A percentile compares a stretch with the other conserved stretches of the same genome.
Conservation (phyloP, 352 stramenopile species). For the Pythium monospermum region DNA sequence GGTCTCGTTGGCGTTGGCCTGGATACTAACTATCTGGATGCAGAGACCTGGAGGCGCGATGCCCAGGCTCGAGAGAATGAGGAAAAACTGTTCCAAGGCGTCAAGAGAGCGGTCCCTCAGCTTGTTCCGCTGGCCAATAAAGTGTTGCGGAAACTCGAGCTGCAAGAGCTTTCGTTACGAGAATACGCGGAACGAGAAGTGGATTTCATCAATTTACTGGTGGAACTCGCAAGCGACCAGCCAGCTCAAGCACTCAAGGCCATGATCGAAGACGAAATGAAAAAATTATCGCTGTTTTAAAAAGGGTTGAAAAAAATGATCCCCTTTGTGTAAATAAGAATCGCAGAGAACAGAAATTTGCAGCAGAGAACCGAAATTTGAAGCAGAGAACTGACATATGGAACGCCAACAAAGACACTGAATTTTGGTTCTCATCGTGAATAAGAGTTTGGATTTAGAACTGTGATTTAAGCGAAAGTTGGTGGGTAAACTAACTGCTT, state of each 20-base stretch:
- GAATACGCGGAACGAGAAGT: conserved; percentile 73
- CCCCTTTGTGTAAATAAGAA: no score
- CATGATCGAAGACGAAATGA: conserved; percentile 71
- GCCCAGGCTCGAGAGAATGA: conserved; percentile 38
- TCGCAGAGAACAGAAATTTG: no score
- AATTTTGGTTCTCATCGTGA: conserved; percentile 4
- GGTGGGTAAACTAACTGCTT: conserved; percentile 27
- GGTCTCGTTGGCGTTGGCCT: not conserved
- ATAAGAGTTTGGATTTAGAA: conserved; percentile 6
- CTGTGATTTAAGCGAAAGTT: not conserved
- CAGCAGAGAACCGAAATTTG: no score
- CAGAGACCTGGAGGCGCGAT: conserved; percentile 37
- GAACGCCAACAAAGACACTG: no score
- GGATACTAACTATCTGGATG: conserved; percentile 12
- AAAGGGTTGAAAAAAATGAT: no score
- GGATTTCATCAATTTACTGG: conserved; percentile 78
- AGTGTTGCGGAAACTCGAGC: conserved; percentile 54
- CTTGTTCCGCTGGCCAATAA: conserved; percentile 66
- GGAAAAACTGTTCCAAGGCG: conserved; percentile 41
- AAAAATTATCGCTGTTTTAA: conserved; percentile 33
- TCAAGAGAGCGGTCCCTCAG: conserved; percentile 69
- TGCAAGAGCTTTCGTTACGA: conserved; percentile 66
- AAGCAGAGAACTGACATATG: no score
- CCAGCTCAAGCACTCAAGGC: conserved; percentile 48
- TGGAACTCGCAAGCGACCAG: conserved; percentile 73